phyloP scores from a whole-genome alignment of 257 asterid genomes.

The Plectranthus barbatus region DNA sequence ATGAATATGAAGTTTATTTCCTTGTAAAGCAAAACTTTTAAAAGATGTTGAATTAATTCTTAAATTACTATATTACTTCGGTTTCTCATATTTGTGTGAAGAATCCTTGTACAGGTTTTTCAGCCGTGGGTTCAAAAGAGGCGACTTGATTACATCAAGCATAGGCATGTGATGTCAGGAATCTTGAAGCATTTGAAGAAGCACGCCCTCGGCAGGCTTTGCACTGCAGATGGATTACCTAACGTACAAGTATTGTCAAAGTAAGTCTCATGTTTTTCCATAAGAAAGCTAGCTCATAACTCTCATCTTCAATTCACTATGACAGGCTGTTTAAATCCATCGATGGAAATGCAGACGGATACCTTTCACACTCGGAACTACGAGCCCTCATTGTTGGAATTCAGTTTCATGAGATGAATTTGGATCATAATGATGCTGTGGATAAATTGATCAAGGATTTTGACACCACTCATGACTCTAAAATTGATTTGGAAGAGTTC shows the following conservation, averaged over 20 bases:
- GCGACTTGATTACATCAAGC: constrained; percentile 58
- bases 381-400: constrained; percentile 69
- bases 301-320: constrained; percentile 9
- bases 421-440: constrained; percentile 53
- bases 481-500: constrained; percentile 47
- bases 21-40: too few species aligned
- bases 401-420: constrained; percentile 48
- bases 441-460: constrained; percentile 64
- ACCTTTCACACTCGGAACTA: constrained; percentile 52
- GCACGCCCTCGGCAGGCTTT: constrained; percentile 64
- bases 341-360: constrained; percentile 51
- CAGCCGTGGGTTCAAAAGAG: constrained; percentile 89
- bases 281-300: not conserved
- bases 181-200: constrained; percentile 54
- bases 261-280: constrained; percentile 27
- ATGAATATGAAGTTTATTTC: too few species aligned
- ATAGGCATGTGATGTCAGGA: constrained; percentile 79
- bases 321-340: constrained; percentile 57
- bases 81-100: not conserved
- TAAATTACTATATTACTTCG: too few species aligned
- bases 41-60: too few species aligned
- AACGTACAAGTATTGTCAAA: constrained; percentile 39
- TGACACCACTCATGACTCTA: constrained; percentile 43
- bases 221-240: constrained; percentile 52
- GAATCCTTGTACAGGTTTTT: constrained; percentile 39